These are phyloP conservation scores for Laguncularia racemosa DNA, from an alignment of 345 rosid genomes.

Conservation along the genomic window DNA sequence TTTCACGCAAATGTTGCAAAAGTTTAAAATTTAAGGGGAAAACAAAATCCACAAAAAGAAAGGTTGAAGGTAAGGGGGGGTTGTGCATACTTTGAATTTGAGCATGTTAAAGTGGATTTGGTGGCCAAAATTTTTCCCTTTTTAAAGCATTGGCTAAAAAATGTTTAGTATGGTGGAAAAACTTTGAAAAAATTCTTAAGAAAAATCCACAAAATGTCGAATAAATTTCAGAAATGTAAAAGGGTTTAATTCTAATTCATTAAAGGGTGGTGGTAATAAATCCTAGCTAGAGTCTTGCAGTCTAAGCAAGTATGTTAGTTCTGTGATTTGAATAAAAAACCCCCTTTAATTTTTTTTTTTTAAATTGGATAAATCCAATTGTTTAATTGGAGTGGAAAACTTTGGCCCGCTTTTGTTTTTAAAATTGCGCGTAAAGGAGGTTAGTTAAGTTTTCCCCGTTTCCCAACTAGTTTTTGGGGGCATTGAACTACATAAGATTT, in stretches of 20 bases:
- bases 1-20: too few species aligned
- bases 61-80: too few species aligned
- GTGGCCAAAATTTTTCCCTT: constrained; percentile 39
- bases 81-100: too few species aligned
- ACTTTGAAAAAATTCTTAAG: constrained; percentile 86
- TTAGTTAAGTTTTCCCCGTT: constrained; percentile 35
- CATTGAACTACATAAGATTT: constrained; percentile 22
- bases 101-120: too few species aligned
- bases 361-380: constrained; percentile 79
- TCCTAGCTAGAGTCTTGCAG: constrained; percentile 33
- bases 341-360: constrained; percentile 63
- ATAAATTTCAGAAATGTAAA: constrained; percentile 50
- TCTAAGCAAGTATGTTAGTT: constrained; percentile 23
- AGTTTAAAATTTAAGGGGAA: too few species aligned
- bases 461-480: constrained; percentile 31
- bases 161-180: constrained; percentile 20
- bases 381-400: constrained; percentile 36
- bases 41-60: too few species aligned
- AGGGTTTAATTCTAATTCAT: constrained; percentile 42
- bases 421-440: constrained; percentile 36
- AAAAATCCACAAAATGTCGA: constrained; percentile 65
- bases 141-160: constrained; percentile 32
- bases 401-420: constrained; percentile 62
- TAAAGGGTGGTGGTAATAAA: constrained; percentile 36
- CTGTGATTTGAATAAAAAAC: constrained; percentile 39